Evolutionary conservation across 2,329 filamentous ascomycete genomes (phyloP).

Genomic region (Didymella exigua): DNA sequence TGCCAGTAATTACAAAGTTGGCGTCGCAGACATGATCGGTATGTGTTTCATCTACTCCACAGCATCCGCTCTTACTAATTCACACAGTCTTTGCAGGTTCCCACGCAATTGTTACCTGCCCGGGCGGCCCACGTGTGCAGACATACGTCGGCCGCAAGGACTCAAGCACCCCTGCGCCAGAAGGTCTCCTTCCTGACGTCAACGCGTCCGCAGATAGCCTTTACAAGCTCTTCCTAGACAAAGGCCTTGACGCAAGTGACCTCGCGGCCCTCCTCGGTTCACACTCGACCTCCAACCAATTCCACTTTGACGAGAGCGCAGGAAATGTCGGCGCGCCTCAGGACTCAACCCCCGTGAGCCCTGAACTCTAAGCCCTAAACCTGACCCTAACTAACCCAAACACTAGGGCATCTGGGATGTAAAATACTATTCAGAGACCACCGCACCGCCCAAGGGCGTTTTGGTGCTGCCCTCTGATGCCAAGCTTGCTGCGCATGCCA

Average conservation of each 20-base stretch:
- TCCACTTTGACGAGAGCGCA: slow-evolving; percentile 20
- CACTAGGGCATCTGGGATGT: slow-evolving; percentile 38
- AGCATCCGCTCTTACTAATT: too few species aligned
- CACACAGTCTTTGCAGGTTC: slow-evolving; percentile 24
- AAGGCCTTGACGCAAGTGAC: slow-evolving; percentile 31
- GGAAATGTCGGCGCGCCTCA: slow-evolving; percentile 21
- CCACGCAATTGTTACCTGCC: slow-evolving; percentile 23
- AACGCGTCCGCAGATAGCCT: slow-evolving; percentile 18
- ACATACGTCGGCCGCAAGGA: slow-evolving; percentile 25
- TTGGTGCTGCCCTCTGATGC: slow-evolving; percentile 41
- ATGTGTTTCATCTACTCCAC: too few species aligned
- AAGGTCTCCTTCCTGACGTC: slow-evolving; percentile 12
- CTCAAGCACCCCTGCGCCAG: slow-evolving; percentile 11
- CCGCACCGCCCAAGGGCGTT: slow-evolving; percentile 29
- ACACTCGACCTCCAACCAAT: slow-evolving; percentile 29
- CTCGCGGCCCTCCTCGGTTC: slow-evolving; percentile 38
- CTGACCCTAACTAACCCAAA: too few species aligned
- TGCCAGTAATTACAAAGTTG: slow-evolving; percentile 43
- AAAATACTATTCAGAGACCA: slow-evolving; percentile 32
- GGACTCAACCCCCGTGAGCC: slow-evolving; percentile 33
- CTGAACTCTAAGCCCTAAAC: too few species aligned
- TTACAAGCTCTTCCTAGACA: slow-evolving; percentile 27
- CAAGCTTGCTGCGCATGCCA: slow-evolving; percentile 33
- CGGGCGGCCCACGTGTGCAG: slow-evolving; percentile 16
- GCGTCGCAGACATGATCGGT: slow-evolving; percentile 16